phyloP scores from a whole-genome alignment of 2,329 filamentous ascomycete genomes.

The Gyromitra esculenta region DNA sequence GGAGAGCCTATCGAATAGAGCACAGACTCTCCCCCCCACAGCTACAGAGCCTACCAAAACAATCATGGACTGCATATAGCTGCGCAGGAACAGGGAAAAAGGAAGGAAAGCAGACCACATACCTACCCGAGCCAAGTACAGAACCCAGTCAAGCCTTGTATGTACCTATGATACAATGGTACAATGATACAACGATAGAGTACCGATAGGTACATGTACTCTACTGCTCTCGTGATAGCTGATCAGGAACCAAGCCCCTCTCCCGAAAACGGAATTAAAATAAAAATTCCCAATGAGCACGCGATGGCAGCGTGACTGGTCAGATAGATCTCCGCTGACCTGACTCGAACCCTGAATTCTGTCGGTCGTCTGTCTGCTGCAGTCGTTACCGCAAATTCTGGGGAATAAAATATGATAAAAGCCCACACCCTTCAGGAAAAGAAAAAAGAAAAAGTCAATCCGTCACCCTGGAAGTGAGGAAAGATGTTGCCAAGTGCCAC shows the following conservation, averaged over 20 bases:
- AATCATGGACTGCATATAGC: background rate
- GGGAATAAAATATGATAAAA: conserved; percentile 1
- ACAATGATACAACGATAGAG: too few relatives aligned
- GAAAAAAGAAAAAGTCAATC: conserved; percentile 1
- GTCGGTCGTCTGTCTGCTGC: background rate
- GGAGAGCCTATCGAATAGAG: too few relatives aligned
- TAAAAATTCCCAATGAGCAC: conserved; percentile 12
- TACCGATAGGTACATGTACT: too few relatives aligned
- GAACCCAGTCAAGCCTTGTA: too few relatives aligned
- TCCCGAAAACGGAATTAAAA: background rate
- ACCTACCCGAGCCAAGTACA: background rate
- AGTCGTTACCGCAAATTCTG: conserved; percentile 6
- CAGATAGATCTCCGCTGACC: conserved; percentile 4
- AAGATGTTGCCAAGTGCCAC: conserved; percentile 41
- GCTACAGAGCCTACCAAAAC: background rate
- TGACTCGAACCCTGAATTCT: background rate
- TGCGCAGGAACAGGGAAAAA: background rate
- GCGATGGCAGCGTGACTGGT: conserved; percentile 22
- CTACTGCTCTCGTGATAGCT: conserved; percentile 5
- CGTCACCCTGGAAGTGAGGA: background rate
- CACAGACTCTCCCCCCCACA: background rate
- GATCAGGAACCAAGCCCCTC: conserved; percentile 29
- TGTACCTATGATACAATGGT: background rate
- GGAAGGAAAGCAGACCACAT: background rate
- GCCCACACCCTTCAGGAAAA: conserved; percentile 19